Conservation (phyloP, 805 yeast genomes). For the Starmerella riodocensis region DNA sequence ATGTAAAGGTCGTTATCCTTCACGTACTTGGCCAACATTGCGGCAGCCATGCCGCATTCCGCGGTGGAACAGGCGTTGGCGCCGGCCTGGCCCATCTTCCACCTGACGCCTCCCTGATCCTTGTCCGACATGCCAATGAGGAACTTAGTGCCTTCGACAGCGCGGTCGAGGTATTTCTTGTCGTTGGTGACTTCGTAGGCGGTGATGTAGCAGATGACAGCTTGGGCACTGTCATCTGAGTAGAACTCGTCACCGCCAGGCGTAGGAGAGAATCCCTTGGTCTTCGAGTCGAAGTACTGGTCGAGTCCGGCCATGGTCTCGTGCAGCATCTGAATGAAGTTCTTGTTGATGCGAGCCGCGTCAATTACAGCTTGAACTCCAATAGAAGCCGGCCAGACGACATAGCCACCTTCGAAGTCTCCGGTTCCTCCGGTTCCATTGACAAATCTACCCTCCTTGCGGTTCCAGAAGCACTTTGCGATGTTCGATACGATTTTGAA, state of each 20-base stretch:
- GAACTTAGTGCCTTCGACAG: slow-evolving; percentile 45
- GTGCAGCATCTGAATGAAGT: slow-evolving; percentile 39
- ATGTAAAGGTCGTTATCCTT: slow-evolving; percentile 33
- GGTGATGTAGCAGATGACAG: slow-evolving; percentile 48
- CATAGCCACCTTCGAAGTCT: slow-evolving; percentile 40
- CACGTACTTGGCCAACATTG: slow-evolving; percentile 42
- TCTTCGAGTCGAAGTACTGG: slow-evolving; percentile 38
- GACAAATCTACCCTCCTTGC: slow-evolving; percentile 17
- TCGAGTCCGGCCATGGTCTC: slow-evolving; percentile 40
- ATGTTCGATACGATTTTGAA: slow-evolving; percentile 20
- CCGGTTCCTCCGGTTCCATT: slow-evolving; percentile 30
- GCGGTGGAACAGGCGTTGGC: slow-evolving; percentile 56
- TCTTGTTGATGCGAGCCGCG: slow-evolving; percentile 40
- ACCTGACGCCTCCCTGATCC: slow-evolving; percentile 48
- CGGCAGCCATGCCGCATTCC: slow-evolving; percentile 50
- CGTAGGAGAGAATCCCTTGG: slow-evolving; percentile 53
- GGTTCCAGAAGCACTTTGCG: slow-evolving; percentile 23
- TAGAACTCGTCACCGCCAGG: slow-evolving; percentile 51
- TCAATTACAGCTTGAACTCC: slow-evolving; percentile 56
- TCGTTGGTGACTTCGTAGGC: slow-evolving; percentile 58
- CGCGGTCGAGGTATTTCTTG: slow-evolving; percentile 39
- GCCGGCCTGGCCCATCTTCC: slow-evolving; percentile 52
- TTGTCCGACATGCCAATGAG: slow-evolving; percentile 47
- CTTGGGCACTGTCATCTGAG: slow-evolving; percentile 66
- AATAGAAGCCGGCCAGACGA: slow-evolving; percentile 58